Evolutionary conservation across 306 rosid species (phyloP).

Genomic region (Vigna nakashimae): DNA sequence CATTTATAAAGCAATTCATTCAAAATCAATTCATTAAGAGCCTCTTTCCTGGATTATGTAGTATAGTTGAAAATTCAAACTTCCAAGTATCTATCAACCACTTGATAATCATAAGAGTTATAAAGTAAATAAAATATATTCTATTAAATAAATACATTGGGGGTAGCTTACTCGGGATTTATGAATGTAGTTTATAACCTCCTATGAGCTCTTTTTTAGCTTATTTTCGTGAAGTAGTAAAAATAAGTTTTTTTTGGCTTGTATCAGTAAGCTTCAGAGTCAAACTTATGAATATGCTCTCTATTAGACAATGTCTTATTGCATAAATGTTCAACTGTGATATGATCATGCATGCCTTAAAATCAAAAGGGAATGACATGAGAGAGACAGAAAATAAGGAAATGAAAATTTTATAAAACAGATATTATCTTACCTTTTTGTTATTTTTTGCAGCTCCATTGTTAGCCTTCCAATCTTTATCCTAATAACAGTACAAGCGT

Average conservation of each 20-base stretch:
- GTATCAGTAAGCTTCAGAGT: not conserved
- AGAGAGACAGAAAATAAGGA: conserved; percentile 27
- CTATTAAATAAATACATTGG: not conserved
- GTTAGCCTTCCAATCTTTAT: conserved; percentile 65
- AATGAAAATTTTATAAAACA: conserved; percentile 1
- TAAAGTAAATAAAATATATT: conserved; percentile 21
- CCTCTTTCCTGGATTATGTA: not conserved
- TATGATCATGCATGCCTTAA: conserved; percentile 18
- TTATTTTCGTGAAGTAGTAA: not conserved
- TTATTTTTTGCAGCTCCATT: conserved; percentile 57
- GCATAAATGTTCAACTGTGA: not conserved
- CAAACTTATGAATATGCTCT: conserved; percentile 3
- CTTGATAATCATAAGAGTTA: not conserved
- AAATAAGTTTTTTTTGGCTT: not conserved
- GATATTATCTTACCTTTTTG: conserved; percentile 62
- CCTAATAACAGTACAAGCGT: conserved; percentile 52
- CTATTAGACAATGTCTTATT: not conserved
- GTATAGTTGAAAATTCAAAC: conserved; percentile 15
- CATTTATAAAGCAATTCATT: not conserved
- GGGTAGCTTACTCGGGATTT: not conserved
- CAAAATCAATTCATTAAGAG: not conserved
- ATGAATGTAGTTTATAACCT: not conserved
- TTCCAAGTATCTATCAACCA: conserved; percentile 10
- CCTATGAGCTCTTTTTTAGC: not conserved
- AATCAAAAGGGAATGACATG: conserved; percentile 6